Evolutionary conservation across 257 asterid species (phyloP).

Genomic region (Fraxinus cuspidata): DNA sequence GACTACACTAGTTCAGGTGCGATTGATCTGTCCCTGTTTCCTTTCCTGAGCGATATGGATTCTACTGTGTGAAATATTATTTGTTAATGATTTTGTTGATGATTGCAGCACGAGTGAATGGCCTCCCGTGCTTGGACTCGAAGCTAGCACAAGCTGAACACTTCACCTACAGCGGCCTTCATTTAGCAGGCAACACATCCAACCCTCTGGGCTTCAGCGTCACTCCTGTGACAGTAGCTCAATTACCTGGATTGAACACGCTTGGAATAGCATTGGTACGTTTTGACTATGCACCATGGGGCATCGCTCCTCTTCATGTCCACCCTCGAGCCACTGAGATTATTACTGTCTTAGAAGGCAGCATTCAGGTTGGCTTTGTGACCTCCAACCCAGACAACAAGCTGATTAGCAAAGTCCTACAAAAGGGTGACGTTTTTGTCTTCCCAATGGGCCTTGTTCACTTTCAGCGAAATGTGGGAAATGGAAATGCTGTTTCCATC

Average conservation of each 20-base stretch:
- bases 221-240: conserved; percentile 7
- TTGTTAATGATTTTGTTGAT: neutral
- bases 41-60: neutral
- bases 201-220: conserved; percentile 16
- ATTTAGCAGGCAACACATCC: conserved; percentile 23
- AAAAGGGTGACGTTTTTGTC: conserved; percentile 23
- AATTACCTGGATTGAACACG: conserved; percentile 23
- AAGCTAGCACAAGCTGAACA: conserved; percentile 4
- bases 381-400: conserved; percentile 22
- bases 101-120: conserved; percentile 18
- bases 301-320: conserved; percentile 25
- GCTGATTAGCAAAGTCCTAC: conserved; percentile 8
- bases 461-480: conserved; percentile 17
- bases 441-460: conserved; percentile 25
- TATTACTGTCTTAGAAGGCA: conserved; percentile 21
- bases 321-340: conserved; percentile 32
- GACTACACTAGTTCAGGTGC: neutral
- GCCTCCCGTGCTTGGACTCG: conserved; percentile 11
- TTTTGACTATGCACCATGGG: conserved; percentile 24
- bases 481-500: conserved; percentile 11
- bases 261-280: conserved; percentile 16
- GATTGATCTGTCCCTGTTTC: neutral
- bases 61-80: neutral
- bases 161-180: conserved; percentile 20
- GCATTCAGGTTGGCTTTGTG: conserved; percentile 27